Percentiles rank a stretch among this genome's conserved stretches.
Conservation (phyloP, 1,139 yeast genomes). For the Hansenula anomala region DNA sequence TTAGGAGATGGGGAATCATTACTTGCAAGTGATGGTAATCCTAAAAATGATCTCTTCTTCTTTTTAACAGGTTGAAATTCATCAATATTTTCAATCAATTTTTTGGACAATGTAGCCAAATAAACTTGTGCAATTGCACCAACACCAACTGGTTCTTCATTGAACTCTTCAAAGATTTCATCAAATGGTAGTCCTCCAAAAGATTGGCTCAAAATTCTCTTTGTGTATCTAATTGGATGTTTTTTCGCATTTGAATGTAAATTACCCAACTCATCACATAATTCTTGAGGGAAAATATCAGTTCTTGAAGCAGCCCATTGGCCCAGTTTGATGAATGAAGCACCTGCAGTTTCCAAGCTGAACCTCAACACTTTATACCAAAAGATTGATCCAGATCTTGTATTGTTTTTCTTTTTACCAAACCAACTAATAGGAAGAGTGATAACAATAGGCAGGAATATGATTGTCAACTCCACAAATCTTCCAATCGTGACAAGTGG, state of each 20-base stretch:
- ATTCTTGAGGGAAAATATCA: conserved; percentile 76
- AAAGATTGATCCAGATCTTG: conserved; percentile 53
- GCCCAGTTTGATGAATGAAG: conserved; percentile 90
- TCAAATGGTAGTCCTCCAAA: conserved; percentile 59
- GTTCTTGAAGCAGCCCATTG: conserved; percentile 99
- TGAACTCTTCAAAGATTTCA: conserved; percentile 78
- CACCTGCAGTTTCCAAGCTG: conserved; percentile 84
- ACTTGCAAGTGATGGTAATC: not conserved
- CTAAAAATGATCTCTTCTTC: conserved; percentile 3
- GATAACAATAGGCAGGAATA: conserved; percentile 69
- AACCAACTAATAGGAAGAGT: conserved; percentile 61
- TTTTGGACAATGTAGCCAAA: conserved; percentile 56
- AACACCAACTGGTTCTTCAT: conserved; percentile 77
- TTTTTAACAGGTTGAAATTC: conserved; percentile 12
- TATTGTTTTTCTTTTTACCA: conserved; percentile 40
- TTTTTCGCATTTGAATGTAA: conserved; percentile 81
- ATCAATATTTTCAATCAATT: conserved; percentile 35
- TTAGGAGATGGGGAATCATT: conserved; percentile 27
- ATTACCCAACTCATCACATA: conserved; percentile 73
- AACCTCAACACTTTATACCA: conserved; percentile 71
- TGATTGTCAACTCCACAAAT: conserved; percentile 57
- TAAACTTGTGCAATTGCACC: conserved; percentile 98
- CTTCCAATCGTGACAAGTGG: conserved; percentile 67
- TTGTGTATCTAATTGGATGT: conserved; percentile 64
- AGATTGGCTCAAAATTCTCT: conserved; percentile 50